These are phyloP conservation scores for Chalaropsis ovoidea DNA, from an alignment of 2,329 filamentous ascomycete species.

Conservation along the genomic window DNA sequence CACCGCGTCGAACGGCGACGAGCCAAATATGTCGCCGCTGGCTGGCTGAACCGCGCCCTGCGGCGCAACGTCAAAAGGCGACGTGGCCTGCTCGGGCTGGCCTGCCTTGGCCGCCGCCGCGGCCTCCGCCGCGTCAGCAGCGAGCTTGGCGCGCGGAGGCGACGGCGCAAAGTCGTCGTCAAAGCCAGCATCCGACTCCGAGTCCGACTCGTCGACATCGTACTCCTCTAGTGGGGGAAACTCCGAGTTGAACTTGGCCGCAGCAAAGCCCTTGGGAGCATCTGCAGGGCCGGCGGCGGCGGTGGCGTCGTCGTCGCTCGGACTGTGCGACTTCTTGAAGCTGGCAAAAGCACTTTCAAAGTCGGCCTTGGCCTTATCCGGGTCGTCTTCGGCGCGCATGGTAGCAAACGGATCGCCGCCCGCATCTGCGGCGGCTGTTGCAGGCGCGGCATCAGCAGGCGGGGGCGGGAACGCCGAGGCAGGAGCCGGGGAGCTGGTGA, in stretches of 20 bases:
- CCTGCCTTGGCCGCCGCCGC: no score
- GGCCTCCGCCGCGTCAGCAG: constrained; percentile 28
- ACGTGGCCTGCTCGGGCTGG: background rate
- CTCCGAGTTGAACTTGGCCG: constrained; percentile 56
- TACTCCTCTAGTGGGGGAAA: constrained; percentile 92
- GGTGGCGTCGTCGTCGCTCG: constrained; percentile 36
- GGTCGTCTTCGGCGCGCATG: constrained; percentile 42
- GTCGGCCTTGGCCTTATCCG: constrained; percentile 61
- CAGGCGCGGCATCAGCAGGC: constrained; percentile 23
- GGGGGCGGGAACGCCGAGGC: constrained; percentile 27
- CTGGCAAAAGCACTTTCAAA: constrained; percentile 79
- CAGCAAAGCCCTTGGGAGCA: constrained; percentile 35
- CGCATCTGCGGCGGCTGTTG: constrained; percentile 4
- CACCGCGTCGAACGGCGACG: constrained; percentile 29
- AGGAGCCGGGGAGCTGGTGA: constrained; percentile 9
- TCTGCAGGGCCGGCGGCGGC: constrained; percentile 15
- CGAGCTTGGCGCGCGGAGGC: constrained; percentile 34
- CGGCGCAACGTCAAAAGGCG: constrained; percentile 21
- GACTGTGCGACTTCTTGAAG: constrained; percentile 50
- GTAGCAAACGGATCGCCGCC: constrained; percentile 16
- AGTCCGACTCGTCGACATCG: constrained; percentile 76
- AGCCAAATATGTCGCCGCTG: constrained; percentile 36
- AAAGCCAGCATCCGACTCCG: constrained; percentile 69
- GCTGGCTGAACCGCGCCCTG: constrained; percentile 26
- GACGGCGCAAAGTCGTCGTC: constrained; percentile 82